A percentile compares a stretch with the other conserved stretches of the same genome.
Conservation (phyloP, 371 early-diverging fungal genomes). For the Mortierella sp. region DNA sequence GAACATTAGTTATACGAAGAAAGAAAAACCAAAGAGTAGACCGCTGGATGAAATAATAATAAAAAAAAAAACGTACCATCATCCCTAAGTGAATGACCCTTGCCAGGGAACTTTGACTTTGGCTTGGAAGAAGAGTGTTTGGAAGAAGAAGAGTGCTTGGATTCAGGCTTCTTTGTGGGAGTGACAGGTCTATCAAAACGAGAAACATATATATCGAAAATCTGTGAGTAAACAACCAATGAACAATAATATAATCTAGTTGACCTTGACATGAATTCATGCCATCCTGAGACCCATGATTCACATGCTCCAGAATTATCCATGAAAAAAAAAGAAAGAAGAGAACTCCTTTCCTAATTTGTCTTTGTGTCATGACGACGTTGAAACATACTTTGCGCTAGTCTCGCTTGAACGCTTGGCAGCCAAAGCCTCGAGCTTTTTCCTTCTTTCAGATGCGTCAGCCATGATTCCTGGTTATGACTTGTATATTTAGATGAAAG, state of each 20-base stretch:
- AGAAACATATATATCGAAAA: background rate
- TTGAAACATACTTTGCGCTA: conserved; percentile 14
- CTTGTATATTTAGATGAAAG: conserved; percentile 1
- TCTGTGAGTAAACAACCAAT: background rate
- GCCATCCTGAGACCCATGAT: background rate
- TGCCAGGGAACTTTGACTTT: conserved; percentile 48
- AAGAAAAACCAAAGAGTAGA: background rate
- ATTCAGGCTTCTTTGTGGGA: conserved; percentile 32
- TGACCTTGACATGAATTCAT: background rate
- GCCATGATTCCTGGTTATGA: conserved; percentile 23
- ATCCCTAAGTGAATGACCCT: conserved; percentile 34
- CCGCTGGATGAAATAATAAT: background rate
- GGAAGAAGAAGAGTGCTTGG: conserved; percentile 7
- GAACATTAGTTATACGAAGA: background rate
- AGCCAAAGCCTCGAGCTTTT: conserved; percentile 41
- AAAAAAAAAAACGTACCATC: conserved; percentile 13
- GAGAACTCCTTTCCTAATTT: too few relatives aligned
- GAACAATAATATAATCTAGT: too few relatives aligned
- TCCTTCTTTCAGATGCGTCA: conserved; percentile 44
- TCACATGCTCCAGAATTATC: too few relatives aligned
- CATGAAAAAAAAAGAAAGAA: too few relatives aligned
- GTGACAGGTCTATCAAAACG: conserved; percentile 11
- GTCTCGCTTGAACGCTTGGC: conserved; percentile 37
- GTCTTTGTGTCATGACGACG: background rate
- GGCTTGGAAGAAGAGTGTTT: conserved; percentile 24